phyloP scores from a whole-genome alignment of 805 yeast genomes.

The Wickerhamiella kazuoi region DNA sequence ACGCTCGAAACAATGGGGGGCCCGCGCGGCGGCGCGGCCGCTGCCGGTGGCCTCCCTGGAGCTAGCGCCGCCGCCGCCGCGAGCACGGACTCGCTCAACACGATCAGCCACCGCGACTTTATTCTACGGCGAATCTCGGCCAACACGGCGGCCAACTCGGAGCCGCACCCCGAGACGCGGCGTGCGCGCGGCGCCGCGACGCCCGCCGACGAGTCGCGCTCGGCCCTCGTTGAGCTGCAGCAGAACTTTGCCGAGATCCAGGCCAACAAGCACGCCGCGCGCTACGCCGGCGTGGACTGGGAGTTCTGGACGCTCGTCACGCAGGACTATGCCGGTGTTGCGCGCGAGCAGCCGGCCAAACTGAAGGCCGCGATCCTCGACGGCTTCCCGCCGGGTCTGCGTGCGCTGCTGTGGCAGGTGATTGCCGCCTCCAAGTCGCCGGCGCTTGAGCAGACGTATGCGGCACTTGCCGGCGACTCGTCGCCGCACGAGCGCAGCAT shows the following conservation, averaged over 20 bases:
- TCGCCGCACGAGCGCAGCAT: constrained; percentile 61
- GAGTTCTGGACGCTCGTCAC: constrained; percentile 77
- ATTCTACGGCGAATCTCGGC: constrained; percentile 14
- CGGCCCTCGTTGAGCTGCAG: constrained; percentile 25
- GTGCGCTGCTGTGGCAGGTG: constrained; percentile 89
- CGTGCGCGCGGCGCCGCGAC: constrained; percentile 11
- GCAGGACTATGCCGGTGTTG: constrained; percentile 54
- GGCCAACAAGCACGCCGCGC: constrained; percentile 7
- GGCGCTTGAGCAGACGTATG: constrained; percentile 40
- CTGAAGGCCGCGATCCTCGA: constrained; percentile 43
- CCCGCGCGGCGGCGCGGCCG: too few species aligned
- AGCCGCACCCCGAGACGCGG: background rate
- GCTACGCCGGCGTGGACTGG: constrained; percentile 17
- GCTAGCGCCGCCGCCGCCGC: background rate
- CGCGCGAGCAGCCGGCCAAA: constrained; percentile 39
- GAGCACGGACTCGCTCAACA: background rate
- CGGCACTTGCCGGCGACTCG: constrained; percentile 28
- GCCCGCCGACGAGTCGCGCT: constrained; percentile 34
- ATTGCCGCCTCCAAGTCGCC: constrained; percentile 62
- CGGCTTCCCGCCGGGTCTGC: constrained; percentile 71
- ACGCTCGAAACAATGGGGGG: background rate
- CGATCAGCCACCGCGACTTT: constrained; percentile 6
- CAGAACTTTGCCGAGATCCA: constrained; percentile 16
- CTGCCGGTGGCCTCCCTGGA: too few species aligned
- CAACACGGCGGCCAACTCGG: constrained; percentile 7